Evolutionary conservation across 1,284 basidiomycete species (phyloP).

Genomic region (Meira miltonrushii): DNA sequence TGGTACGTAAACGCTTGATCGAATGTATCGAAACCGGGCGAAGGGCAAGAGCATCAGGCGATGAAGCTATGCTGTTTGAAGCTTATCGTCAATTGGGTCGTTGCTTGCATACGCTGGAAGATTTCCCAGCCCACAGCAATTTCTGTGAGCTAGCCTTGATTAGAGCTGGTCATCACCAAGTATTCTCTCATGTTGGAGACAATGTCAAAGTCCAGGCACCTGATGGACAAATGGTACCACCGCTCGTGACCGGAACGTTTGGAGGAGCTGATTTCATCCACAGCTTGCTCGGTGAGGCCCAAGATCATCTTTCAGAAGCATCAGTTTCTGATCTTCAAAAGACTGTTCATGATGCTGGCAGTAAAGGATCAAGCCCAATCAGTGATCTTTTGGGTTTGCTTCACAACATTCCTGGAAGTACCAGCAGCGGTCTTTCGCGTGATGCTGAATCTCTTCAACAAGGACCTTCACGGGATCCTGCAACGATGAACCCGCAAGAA

Average conservation of each 20-base stretch:
- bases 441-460: conserved; percentile 37
- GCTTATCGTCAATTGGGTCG: conserved; percentile 44
- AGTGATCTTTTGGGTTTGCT: conserved; percentile 54
- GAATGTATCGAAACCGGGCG: conserved; percentile 62
- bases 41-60: conserved; percentile 59
- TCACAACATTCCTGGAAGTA: conserved; percentile 55
- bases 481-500: conserved; percentile 82
- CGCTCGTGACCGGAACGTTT: conserved; percentile 82
- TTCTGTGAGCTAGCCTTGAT: conserved; percentile 60
- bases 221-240: conserved; percentile 70
- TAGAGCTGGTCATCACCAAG: conserved; percentile 67
- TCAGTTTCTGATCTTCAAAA: conserved; percentile 83
- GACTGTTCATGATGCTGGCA: conserved; percentile 61
- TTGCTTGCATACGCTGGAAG: conserved; percentile 71
- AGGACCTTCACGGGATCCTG: conserved; percentile 53
- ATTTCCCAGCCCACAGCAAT: conserved; percentile 74
- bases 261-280: conserved; percentile 76
- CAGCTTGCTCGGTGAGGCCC: conserved; percentile 58
- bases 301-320: conserved; percentile 62
- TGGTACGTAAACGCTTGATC: conserved; percentile 72
- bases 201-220: conserved; percentile 69
- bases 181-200: conserved; percentile 86
- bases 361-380: conserved; percentile 36
- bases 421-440: conserved; percentile 21
- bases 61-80: conserved; percentile 68